These are phyloP conservation scores for Colletotrichum godetiae DNA, from an alignment of 2,329 filamentous ascomycete species.

Conservation along the genomic window DNA sequence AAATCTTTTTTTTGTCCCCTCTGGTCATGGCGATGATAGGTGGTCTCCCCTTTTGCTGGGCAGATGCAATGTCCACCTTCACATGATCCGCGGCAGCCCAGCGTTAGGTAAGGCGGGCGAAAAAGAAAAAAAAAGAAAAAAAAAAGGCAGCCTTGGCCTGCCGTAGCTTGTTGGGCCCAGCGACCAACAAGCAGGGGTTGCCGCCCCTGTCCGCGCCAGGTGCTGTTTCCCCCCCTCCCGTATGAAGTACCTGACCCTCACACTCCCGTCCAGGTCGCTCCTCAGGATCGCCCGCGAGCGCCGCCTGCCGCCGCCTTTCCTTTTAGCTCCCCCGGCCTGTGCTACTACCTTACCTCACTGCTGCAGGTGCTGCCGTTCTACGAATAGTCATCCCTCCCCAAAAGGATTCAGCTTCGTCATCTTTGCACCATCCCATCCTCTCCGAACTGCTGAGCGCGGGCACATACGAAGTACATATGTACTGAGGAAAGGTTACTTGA, in stretches of 20 bases:
- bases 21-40: not conserved
- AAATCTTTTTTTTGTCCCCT: not conserved
- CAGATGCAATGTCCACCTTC: slow-evolving; percentile 24
- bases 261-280: not conserved
- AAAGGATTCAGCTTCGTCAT: slow-evolving; percentile 30
- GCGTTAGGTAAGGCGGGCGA: not conserved
- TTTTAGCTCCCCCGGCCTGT: not conserved
- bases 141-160: slow-evolving; percentile 5
- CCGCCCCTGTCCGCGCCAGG: slow-evolving; percentile 20
- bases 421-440: slow-evolving; percentile 16
- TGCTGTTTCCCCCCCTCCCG: slow-evolving; percentile 8
- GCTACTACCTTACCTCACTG: not conserved
- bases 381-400: not conserved
- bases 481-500: slow-evolving; percentile 7
- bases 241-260: not conserved
- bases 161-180: slow-evolving; percentile 31
- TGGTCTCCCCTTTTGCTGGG: not conserved
- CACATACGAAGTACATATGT: not conserved
- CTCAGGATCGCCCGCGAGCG: slow-evolving; percentile 3
- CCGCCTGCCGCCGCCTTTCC: slow-evolving; percentile 15
- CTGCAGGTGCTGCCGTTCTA: not conserved
- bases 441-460: not conserved
- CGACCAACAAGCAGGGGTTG: slow-evolving; percentile 30
- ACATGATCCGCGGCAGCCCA: slow-evolving; percentile 29
- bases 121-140: too few relatives aligned